A percentile compares a stretch with the other conserved stretches of the same genome.
Conservation (phyloP, 2,329 filamentous ascomycete genomes). For the Alternaria metachromatica region DNA sequence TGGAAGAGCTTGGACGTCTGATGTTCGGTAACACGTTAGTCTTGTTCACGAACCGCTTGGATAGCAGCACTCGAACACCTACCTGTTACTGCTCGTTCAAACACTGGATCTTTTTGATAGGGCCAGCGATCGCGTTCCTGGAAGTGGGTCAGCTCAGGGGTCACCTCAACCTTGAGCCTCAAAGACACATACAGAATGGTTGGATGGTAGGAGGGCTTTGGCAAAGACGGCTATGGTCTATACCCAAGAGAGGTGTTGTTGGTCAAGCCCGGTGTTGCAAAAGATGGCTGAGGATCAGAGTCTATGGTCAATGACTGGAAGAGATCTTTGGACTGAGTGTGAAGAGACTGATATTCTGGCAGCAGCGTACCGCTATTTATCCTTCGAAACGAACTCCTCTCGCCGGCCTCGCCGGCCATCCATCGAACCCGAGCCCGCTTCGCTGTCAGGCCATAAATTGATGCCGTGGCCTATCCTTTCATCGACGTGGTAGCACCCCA, state of each 20-base stretch:
- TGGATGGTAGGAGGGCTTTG: conserved; percentile 35
- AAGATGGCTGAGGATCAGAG: conserved; percentile 33
- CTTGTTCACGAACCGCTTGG: conserved; percentile 37
- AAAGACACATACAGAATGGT: conserved; percentile 41
- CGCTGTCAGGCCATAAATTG: conserved; percentile 45
- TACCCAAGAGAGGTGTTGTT: conserved; percentile 28
- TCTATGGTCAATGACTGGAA: conserved; percentile 39
- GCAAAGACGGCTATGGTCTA: conserved; percentile 12
- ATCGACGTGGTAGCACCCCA: conserved; percentile 52
- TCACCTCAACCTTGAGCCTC: conserved; percentile 27
- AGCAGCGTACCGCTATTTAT: conserved; percentile 50
- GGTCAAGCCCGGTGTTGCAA: conserved; percentile 38
- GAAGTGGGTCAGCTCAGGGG: conserved; percentile 40
- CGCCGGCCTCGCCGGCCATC: conserved; percentile 30
- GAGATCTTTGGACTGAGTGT: conserved; percentile 34
- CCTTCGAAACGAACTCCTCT: conserved; percentile 36
- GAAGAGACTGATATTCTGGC: conserved; percentile 34
- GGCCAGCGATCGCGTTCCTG: conserved; percentile 26
- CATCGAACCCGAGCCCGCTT: conserved; percentile 37
- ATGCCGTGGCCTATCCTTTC: conserved; percentile 47
- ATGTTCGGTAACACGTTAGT: conserved; percentile 39
- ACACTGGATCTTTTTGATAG: conserved; percentile 32
- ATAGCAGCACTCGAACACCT: conserved; percentile 30
- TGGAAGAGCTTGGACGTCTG: conserved; percentile 39
- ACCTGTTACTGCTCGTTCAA: conserved; percentile 37